Percentiles rank a stretch among this genome's conserved stretches.
These are phyloP conservation scores for Leishmania lainsoni DNA, from an alignment of 208 protist species.

Conservation along the genomic window DNA sequence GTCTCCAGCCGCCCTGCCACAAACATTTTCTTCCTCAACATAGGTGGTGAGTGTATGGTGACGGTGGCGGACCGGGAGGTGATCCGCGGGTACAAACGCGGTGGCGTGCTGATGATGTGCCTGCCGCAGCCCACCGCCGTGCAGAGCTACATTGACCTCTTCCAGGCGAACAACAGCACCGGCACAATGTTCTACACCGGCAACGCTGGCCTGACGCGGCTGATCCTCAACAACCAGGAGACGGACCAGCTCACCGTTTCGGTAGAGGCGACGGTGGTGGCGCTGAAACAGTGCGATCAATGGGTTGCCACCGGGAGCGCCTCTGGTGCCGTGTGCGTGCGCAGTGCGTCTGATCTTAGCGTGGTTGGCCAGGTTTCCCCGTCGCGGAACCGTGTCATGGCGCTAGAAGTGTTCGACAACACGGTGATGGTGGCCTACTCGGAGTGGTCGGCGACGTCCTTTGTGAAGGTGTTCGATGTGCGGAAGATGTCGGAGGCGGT, in stretches of 20 bases:
- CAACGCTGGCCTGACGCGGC: constrained; percentile 77
- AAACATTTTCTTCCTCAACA: constrained; percentile 73
- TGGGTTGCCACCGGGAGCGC: constrained; percentile 77
- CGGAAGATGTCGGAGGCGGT: constrained; percentile 70
- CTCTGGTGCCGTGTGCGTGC: constrained; percentile 64
- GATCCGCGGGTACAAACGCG: constrained; percentile 85
- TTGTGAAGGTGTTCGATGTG: constrained; percentile 86
- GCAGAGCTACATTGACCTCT: constrained; percentile 85
- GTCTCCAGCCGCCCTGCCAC: constrained; percentile 59
- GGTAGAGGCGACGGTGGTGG: constrained; percentile 54
- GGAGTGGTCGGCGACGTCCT: constrained; percentile 66
- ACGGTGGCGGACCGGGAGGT: constrained; percentile 74
- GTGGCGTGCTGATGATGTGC: constrained; percentile 69
- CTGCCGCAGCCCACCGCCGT: constrained; percentile 56
- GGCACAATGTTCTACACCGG: constrained; percentile 85
- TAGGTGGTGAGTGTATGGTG: constrained; percentile 69
- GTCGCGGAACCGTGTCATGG: constrained; percentile 70
- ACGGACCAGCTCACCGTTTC: constrained; percentile 57
- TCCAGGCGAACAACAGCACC: constrained; percentile 62
- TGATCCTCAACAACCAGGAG: constrained; percentile 49
- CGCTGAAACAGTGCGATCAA: constrained; percentile 64
- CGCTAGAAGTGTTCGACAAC: constrained; percentile 81
- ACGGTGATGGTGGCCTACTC: constrained; percentile 72
- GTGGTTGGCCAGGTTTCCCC: constrained; percentile 44
- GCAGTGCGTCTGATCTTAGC: constrained; percentile 47